These are phyloP conservation scores for Fusarium sp. DNA, from an alignment of 2,329 filamentous ascomycete species.

Conservation along the genomic window DNA sequence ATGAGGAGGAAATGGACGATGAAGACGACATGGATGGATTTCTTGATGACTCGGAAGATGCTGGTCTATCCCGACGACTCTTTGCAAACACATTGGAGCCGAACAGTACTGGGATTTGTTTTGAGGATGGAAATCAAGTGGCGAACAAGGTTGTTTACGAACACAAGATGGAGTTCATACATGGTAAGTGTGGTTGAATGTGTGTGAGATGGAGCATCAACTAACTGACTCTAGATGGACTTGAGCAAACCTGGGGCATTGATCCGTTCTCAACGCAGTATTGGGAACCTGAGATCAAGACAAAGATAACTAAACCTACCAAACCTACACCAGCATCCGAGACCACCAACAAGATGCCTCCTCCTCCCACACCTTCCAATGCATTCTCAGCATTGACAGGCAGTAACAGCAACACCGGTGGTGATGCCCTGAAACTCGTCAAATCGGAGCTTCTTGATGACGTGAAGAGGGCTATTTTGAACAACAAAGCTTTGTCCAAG, in stretches of 20 bases:
- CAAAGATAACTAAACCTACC: conserved; percentile 37
- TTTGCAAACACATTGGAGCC: conserved; percentile 80
- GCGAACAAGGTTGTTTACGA: conserved; percentile 65
- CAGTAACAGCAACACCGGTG: conserved; percentile 23
- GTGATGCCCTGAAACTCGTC: conserved; percentile 51
- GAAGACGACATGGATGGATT: conserved; percentile 93
- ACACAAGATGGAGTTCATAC: conserved; percentile 81
- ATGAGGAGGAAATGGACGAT: conserved; percentile 77
- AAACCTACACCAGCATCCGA: conserved; percentile 32
- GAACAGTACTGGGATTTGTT: conserved; percentile 84
- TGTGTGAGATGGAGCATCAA: background rate
- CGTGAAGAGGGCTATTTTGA: conserved; percentile 58
- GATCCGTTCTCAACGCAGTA: conserved; percentile 88
- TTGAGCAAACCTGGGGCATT: conserved; percentile 70
- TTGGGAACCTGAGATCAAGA: conserved; percentile 70
- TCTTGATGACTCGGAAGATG: conserved; percentile 86
- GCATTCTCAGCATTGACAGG: conserved; percentile 55
- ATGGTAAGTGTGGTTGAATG: conserved; percentile 64
- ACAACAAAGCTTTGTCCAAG: conserved; percentile 58
- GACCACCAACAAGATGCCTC: conserved; percentile 49
- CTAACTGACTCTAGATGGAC: conserved; percentile 56
- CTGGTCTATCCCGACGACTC: conserved; percentile 66
- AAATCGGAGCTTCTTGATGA: conserved; percentile 58
- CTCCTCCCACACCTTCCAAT: conserved; percentile 53
- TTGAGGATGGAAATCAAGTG: conserved; percentile 72